Conservation (phyloP, 257 asterid species). For the Salvia rosmarinus region DNA sequence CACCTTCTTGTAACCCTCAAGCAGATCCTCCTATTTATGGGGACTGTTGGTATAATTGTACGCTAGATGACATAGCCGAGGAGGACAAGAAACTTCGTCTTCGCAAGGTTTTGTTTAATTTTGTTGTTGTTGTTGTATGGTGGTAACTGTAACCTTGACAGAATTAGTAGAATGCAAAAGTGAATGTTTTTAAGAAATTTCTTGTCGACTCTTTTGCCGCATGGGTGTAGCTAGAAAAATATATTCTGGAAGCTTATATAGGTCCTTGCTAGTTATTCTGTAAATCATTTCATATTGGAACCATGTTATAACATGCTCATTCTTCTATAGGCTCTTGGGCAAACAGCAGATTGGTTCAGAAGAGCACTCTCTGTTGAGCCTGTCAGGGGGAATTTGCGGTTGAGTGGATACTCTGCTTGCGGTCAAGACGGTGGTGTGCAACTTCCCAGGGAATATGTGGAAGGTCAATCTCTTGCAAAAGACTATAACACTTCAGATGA, state of each 20-base stretch:
- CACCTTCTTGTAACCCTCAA: slow-evolving; percentile 87
- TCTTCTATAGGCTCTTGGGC: slow-evolving; percentile 83
- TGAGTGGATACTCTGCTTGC: slow-evolving; percentile 99
- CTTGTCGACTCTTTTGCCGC: not conserved
- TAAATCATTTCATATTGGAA: not conserved
- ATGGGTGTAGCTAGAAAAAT: not conserved
- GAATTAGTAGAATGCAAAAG: not conserved
- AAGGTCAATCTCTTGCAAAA: slow-evolving; percentile 61
- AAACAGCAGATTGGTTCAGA: slow-evolving; percentile 94
- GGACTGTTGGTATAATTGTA: slow-evolving; percentile 99
- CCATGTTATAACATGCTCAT: slow-evolving; percentile 18
- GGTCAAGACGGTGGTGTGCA: slow-evolving; percentile 99
- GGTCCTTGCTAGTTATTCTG: not conserved
- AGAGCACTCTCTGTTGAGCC: slow-evolving; percentile 96
- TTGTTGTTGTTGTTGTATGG: not conserved
- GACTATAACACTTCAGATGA: slow-evolving; percentile 18
- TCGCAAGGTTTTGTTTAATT: slow-evolving; percentile 67
- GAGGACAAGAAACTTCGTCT: slow-evolving; percentile 94
- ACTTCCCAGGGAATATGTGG: slow-evolving; percentile 91
- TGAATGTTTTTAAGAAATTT: slow-evolving; percentile 14
- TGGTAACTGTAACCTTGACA: slow-evolving; percentile 2
- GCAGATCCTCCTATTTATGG: slow-evolving; percentile 93
- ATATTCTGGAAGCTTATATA: slow-evolving; percentile 1
- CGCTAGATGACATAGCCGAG: slow-evolving; percentile 85
- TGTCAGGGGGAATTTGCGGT: slow-evolving; percentile 84